A percentile compares a stretch with the other conserved stretches of the same genome.
phyloP scores from a whole-genome alignment of 2,329 filamentous ascomycete species.

The Grosmannia huntii region DNA sequence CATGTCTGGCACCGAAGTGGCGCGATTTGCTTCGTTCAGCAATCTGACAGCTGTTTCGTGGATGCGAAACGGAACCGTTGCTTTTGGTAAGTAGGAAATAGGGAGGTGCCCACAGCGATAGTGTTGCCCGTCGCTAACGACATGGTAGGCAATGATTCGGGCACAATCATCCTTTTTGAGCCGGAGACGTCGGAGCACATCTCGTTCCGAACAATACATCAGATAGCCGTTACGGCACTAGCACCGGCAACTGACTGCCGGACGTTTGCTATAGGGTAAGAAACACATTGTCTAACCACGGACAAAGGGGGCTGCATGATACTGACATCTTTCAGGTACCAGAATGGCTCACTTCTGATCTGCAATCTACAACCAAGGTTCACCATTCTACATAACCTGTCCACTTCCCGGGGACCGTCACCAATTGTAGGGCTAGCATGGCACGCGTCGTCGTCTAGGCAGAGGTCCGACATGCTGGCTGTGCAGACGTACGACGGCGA shows the following conservation, averaged over 20 bases:
- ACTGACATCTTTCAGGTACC: slow-evolving; percentile 47
- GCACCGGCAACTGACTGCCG: slow-evolving; percentile 82
- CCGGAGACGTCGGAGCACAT: slow-evolving; percentile 87
- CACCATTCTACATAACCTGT: slow-evolving; percentile 85
- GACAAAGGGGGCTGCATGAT: not conserved
- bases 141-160: slow-evolving; percentile 68
- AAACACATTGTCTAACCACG: not conserved
- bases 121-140: slow-evolving; percentile 4
- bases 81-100: slow-evolving; percentile 72
- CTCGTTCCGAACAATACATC: slow-evolving; percentile 75
- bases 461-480: slow-evolving; percentile 96
- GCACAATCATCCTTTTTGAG: slow-evolving; percentile 89
- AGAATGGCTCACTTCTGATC: slow-evolving; percentile 87
- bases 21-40: slow-evolving; percentile 87
- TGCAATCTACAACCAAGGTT: slow-evolving; percentile 83
- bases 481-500: slow-evolving; percentile 88
- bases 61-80: slow-evolving; percentile 96
- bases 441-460: slow-evolving; percentile 91
- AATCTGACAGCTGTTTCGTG: slow-evolving; percentile 73
- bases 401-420: slow-evolving; percentile 70
- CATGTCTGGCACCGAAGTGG: slow-evolving; percentile 78
- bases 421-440: slow-evolving; percentile 79
- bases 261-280: slow-evolving; percentile 89
- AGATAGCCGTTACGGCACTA: slow-evolving; percentile 87
- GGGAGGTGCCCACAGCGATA: not conserved